Evolutionary conservation across 2,329 filamentous ascomycete genomes (phyloP), one percentile per base, ranked within the genome.

Genomic region (Chaetothyriales sp.): DNA sequence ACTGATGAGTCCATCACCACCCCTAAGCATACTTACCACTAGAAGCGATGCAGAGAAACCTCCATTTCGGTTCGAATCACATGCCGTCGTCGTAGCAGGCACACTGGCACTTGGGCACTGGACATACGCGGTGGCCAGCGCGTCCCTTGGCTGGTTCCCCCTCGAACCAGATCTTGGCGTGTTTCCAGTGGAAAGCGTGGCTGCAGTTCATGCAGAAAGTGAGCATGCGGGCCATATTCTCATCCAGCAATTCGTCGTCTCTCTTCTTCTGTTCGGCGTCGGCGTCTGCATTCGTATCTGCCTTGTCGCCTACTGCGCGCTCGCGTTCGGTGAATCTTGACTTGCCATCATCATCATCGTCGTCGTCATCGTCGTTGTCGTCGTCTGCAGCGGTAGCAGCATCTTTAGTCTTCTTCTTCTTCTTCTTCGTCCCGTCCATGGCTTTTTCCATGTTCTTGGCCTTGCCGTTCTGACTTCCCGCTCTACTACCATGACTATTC

Each of bases 161-260:
- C 19, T 59, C 56, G 64, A 83, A 83, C 80, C 80, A 83, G 55
- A 75, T 72, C 57, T 72, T 67, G 9, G 80, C 80, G 69, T 83
- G 80, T 63, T 79, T 69, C 2, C 76, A 78, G 67, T 83, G 80
- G 58, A 77, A 81, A 0, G 78, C 79, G 67, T 83, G 80, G 58
- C 76, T 77, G 62, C 80, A 83, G 54, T 70, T 74, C 58, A 78
- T 76, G 60, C 80, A 83, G 60, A 82, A 80, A 4, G 76, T 75
- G 56, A 81, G 70, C 59, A 80, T 74, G 50, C 73, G 69, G 15
- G 70, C 71, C 70, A 81, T 74, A 5, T 70, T 52, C 56, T 78
- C 76, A 28, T 65, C 62, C 46, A 47, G 49, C 25, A 52, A 28
- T 47, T 57, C 55, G 33, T 47, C 50, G 44, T 43, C 47, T 46